Evolutionary conservation across 345 rosid genomes (phyloP).

Genomic region (Gossypium arboreum): DNA sequence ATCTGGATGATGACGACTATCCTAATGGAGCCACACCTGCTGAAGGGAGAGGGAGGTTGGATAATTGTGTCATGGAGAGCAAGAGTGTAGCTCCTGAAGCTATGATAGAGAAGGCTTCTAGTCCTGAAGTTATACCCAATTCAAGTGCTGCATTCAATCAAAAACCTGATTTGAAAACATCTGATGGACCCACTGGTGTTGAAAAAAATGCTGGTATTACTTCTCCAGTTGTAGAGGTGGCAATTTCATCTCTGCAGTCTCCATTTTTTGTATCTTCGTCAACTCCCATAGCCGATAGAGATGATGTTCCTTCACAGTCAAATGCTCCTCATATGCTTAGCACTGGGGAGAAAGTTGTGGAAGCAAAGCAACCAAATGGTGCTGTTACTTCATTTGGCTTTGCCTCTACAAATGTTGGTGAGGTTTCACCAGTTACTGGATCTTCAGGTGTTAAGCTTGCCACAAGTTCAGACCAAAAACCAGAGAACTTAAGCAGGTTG

Average conservation of each 20-base stretch:
- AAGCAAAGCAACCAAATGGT: conserved; percentile 30
- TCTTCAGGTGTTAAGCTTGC: conserved; percentile 21
- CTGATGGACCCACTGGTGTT: conserved; percentile 30
- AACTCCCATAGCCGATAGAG: neutral
- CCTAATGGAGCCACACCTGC: conserved; percentile 28
- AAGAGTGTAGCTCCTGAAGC: conserved; percentile 35
- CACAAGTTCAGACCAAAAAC: conserved; percentile 22
- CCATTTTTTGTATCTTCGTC: neutral
- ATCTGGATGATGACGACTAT: conserved; percentile 62
- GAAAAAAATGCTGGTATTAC: conserved; percentile 33
- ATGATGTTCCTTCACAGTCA: neutral
- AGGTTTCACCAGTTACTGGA: conserved; percentile 29
- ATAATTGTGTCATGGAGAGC: conserved; percentile 25
- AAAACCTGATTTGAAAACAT: conserved; percentile 25
- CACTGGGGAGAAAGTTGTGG: conserved; percentile 26
- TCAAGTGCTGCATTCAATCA: conserved; percentile 30
- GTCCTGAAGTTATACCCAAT: conserved; percentile 33
- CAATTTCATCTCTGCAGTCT: neutral
- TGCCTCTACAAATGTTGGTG: conserved; percentile 22
- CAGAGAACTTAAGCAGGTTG: conserved; percentile 44
- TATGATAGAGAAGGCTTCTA: conserved; percentile 28
- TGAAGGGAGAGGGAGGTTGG: conserved; percentile 38
- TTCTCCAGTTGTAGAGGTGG: conserved; percentile 9
- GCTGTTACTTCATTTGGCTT: conserved; percentile 17
- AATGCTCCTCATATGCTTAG: conserved; percentile 9